These are phyloP conservation scores for Sporothrix protearum DNA, from an alignment of 2,329 filamentous ascomycete genomes.

Conservation along the genomic window DNA sequence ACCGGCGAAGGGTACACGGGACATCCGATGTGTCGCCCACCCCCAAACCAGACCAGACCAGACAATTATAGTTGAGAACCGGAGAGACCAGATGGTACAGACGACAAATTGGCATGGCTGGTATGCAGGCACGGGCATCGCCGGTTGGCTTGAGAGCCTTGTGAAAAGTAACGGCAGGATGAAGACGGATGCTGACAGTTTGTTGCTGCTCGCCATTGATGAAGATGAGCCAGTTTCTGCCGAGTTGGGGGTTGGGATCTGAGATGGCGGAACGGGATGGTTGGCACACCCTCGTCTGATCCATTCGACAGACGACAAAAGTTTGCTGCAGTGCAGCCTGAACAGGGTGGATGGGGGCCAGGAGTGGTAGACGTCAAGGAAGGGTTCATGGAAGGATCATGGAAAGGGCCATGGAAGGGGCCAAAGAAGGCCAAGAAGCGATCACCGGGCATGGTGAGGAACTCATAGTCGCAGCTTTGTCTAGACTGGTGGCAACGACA, in stretches of 20 bases:
- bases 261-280: constrained; percentile 2
- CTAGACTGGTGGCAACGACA: constrained; percentile 13
- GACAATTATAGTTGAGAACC: neutral
- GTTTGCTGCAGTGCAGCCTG: neutral
- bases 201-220: neutral
- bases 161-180: neutral
- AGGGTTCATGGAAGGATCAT: neutral
- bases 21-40: neutral
- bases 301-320: constrained; percentile 4
- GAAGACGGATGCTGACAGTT: neutral
- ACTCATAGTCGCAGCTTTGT: constrained; percentile 7
- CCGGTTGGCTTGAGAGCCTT: neutral
- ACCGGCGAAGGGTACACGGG: neutral
- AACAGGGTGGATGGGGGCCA: neutral
- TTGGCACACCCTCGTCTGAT: constrained; percentile 6
- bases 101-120: neutral
- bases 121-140: neutral
- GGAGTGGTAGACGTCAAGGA: neutral
- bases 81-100: neutral
- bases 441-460: constrained; percentile 3
- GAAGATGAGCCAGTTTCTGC: neutral
- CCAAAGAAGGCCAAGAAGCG: neutral
- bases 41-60: neutral
- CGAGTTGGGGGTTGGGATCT: neutral
- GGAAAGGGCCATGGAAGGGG: constrained; percentile 11